Conservation (phyloP, 2,329 filamentous ascomycete genomes). For the Orbilia quercus region DNA sequence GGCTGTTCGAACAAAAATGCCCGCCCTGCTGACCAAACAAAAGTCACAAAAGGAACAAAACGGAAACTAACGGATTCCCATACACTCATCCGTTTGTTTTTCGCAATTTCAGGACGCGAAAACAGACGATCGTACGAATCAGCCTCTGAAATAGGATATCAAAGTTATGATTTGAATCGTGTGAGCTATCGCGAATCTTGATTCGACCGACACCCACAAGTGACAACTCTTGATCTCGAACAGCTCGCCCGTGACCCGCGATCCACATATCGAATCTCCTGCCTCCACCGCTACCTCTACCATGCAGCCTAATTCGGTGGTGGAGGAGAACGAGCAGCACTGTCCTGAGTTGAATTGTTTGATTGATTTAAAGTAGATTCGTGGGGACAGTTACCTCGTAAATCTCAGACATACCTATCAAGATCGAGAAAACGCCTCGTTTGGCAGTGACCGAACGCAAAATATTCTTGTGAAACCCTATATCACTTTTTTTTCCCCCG, state of each 20-base stretch:
- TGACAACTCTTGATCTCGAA: too few relatives aligned
- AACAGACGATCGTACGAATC: constrained; percentile 4
- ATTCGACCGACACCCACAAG: too few relatives aligned
- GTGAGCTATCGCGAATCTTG: constrained; percentile 13
- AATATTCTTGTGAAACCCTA: constrained; percentile 38
- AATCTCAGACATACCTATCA: constrained; percentile 39
- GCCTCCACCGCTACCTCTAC: constrained; percentile 5
- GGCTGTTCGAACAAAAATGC: neutral
- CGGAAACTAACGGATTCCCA: neutral
- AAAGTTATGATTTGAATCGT: constrained; percentile 2
- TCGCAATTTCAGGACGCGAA: constrained; percentile 16
- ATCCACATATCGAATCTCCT: neutral
- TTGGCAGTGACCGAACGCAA: neutral
- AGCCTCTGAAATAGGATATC: too few relatives aligned
- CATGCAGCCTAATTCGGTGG: constrained; percentile 32
- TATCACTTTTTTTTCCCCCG: constrained; percentile 48
- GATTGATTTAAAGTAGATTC: too few relatives aligned
- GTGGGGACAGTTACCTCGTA: too few relatives aligned
- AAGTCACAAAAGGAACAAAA: too few relatives aligned
- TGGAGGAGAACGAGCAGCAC: too few relatives aligned
- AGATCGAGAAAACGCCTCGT: constrained; percentile 9
- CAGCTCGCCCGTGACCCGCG: too few relatives aligned
- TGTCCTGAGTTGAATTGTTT: too few relatives aligned
- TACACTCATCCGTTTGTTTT: neutral
- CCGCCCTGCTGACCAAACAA: neutral